Evolutionary conservation across 2,329 filamentous ascomycete genomes (phyloP), one percentile per base, ranked within the genome.

Genomic region (Colletotrichum godetiae): DNA sequence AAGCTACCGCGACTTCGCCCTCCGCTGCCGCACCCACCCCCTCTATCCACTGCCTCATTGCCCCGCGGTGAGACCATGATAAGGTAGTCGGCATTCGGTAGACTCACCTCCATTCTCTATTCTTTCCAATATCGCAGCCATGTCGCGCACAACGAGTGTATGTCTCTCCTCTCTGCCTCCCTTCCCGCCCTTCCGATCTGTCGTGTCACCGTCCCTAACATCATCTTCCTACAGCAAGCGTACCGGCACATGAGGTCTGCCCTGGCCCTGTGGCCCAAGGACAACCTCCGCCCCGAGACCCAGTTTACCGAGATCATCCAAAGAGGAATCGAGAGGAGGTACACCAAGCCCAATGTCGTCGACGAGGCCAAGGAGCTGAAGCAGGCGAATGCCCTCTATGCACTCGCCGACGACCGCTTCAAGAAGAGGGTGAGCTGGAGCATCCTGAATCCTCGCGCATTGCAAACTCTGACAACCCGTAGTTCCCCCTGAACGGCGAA

Each of bases 181-280:
- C 2, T 46, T 13, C 31, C n/a, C 42, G 24, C 60, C 33, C 49
- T 33, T 12, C n/a, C 31, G 29, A 19, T 27, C 4, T 10, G 5
- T 27, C 35, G 13, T 29, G 13, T 55, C 67, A 35, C 42, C 53
- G 31, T 70, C 53, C 58, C 68, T 75, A 42, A 75, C 68, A 57
- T 15, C 1, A 3, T 42, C 52, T 27, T 42, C 12, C 52, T 22
- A 42, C 75, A 89, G 87, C 80, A 82, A 77, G 83, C 82, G 49
- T 83, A 84, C 74, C 83, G 82, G 76, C 86, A 87, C 76, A 84
- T 88, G 81, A 82, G 86, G 57, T 85, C 86, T 67, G 85, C 86
- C 33, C 83, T 91, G 67, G 83, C 86, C 70, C 86, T 86, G 75
- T 93, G 91, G 91, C 92, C 92, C 58, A 88, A 88, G 77, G 91